Percentiles rank a stretch among this genome's conserved stretches.
Evolutionary conservation across 106 monocot genomes (phyloP).

Genomic region (Dendrobium chrysotoxum): DNA sequence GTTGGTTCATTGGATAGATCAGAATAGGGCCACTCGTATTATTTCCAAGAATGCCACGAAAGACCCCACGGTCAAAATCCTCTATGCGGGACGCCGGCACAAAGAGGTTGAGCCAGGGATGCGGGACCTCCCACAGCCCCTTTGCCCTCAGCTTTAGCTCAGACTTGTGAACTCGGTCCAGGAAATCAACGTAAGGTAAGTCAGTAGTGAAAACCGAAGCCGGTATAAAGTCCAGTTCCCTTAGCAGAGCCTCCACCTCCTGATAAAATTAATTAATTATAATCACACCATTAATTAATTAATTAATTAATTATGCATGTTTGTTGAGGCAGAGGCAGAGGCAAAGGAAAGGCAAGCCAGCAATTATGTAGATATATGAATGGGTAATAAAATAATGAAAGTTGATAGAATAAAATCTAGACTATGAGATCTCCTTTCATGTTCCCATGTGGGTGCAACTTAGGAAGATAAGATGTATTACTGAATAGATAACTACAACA

Average conservation of each 20-base stretch:
- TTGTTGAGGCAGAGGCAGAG: not conserved
- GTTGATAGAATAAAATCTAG: conserved; percentile 27
- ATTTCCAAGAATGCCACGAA: conserved; percentile 50
- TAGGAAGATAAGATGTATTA: not conserved
- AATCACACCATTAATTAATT: not conserved
- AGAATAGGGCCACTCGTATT: conserved; percentile 71
- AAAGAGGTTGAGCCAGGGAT: conserved; percentile 93
- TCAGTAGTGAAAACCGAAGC: conserved; percentile 60
- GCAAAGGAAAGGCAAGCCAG: too few species aligned
- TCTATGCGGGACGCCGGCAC: conserved; percentile 58
- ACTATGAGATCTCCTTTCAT: conserved; percentile 16
- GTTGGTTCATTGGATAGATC: conserved; percentile 83
- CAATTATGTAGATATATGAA: not conserved
- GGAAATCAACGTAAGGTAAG: conserved; percentile 65
- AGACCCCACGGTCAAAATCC: conserved; percentile 68
- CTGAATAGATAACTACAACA: not conserved
- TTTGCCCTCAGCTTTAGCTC: conserved; percentile 63
- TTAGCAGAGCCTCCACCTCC: conserved; percentile 57
- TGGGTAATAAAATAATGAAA: not conserved
- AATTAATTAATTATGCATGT: not conserved
- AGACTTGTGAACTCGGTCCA: conserved; percentile 66
- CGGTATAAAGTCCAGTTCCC: conserved; percentile 51
- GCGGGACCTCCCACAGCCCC: conserved; percentile 85
- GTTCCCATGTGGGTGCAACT: conserved; percentile 11
- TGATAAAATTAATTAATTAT: too few species aligned